Conservation (phyloP, 768 basidiomycete genomes). For the Daedaleopsis nitida region DNA sequence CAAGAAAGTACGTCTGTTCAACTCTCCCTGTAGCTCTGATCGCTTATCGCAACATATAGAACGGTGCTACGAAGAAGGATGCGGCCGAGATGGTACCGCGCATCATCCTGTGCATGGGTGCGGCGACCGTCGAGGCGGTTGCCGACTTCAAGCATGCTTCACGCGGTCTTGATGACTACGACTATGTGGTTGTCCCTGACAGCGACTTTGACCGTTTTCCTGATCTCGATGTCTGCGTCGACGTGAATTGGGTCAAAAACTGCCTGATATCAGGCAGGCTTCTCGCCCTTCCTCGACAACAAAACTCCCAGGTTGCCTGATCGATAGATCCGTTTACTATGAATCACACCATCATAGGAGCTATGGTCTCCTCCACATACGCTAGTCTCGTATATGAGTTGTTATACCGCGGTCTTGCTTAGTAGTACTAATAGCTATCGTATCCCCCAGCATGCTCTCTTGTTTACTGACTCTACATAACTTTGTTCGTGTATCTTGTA, state of each 20-base stretch:
- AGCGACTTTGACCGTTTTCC: conserved; percentile 34
- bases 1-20: conserved; percentile 31
- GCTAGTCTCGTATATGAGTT: not conserved
- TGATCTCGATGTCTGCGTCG: conserved; percentile 39
- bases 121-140: conserved; percentile 67
- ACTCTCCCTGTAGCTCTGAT: not conserved
- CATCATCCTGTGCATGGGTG: conserved; percentile 81
- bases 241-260: conserved; percentile 77
- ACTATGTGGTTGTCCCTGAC: conserved; percentile 67
- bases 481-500: not conserved
- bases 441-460: not conserved
- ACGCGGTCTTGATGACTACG: conserved; percentile 41
- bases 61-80: conserved; percentile 30
- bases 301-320: not conserved
- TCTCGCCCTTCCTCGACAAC: conserved; percentile 27
- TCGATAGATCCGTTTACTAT: no score
- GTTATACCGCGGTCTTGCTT: not conserved
- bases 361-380: not conserved
- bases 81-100: conserved; percentile 52
- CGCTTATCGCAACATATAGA: not conserved
- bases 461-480: not conserved
- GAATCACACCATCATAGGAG: not conserved
- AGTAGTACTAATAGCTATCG: conserved; percentile 8
- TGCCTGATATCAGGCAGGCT: conserved; percentile 67
- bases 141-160: conserved; percentile 47